Evolutionary conservation across 2,329 filamentous ascomycete genomes (phyloP).

Genomic region (Alternaria sp.): DNA sequence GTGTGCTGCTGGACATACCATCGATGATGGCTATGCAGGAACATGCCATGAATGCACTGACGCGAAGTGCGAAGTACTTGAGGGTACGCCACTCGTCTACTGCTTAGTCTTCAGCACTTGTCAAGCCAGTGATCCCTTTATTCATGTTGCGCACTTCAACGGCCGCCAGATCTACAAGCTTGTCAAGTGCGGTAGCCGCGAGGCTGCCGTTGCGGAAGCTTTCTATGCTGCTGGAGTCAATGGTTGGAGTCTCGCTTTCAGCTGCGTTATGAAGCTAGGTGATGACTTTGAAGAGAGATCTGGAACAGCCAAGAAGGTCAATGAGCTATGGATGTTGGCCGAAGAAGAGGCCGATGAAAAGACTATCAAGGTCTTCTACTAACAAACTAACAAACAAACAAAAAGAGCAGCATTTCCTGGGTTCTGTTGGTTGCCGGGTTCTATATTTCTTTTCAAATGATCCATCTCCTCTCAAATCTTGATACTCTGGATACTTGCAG

Average conservation of each 20-base stretch:
- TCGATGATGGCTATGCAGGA: conserved; percentile 22
- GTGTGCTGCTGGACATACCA: conserved; percentile 30
- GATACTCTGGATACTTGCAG: not conserved
- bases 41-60: conserved; percentile 41
- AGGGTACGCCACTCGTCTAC: conserved; percentile 36
- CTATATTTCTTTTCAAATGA: not conserved
- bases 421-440: not conserved
- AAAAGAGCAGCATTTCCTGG: not conserved
- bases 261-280: conserved; percentile 40
- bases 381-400: conserved; percentile 6
- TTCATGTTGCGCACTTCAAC: conserved; percentile 19
- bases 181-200: conserved; percentile 44
- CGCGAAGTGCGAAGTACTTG: conserved; percentile 38
- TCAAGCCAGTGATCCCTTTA: conserved; percentile 30
- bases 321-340: conserved; percentile 39
- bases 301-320: conserved; percentile 31
- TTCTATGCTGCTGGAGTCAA: conserved; percentile 43
- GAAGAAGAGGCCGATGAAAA: conserved; percentile 30
- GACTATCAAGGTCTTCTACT: conserved; percentile 44
- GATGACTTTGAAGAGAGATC: conserved; percentile 34
- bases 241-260: conserved; percentile 46
- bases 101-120: conserved; percentile 38
- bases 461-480: not conserved
- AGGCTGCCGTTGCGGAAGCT: conserved; percentile 41
- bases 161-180: conserved; percentile 44